Percentiles rank a stretch among this genome's conserved stretches.
phyloP scores from a whole-genome alignment of 176 grass and related monocot species.

The Calamus simplicifolius region DNA sequence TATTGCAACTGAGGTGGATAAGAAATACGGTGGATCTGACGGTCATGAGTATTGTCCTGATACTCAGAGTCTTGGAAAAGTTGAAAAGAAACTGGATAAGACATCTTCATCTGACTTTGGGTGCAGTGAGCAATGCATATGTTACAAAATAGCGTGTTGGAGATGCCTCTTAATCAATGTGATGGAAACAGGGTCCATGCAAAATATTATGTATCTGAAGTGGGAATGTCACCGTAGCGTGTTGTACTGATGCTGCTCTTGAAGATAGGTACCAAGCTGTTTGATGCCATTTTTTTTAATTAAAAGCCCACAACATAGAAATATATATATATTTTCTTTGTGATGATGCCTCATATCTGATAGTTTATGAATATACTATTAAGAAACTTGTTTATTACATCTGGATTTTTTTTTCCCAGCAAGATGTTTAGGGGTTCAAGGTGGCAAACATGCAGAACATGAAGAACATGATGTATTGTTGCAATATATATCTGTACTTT shows the following conservation, averaged over 20 bases:
- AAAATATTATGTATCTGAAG: conserved; percentile 48
- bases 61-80: conserved; percentile 10
- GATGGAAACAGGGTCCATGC: conserved; percentile 39
- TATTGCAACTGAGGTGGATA: conserved; percentile 11
- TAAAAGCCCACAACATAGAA: too few species aligned
- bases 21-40: conserved; percentile 11
- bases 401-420: conserved; percentile 32
- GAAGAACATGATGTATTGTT: conserved; percentile 64
- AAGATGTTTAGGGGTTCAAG: conserved; percentile 37
- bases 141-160: conserved; percentile 56
- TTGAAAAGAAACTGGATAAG: background rate
- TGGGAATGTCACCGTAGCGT: conserved; percentile 29
- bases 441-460: conserved; percentile 35
- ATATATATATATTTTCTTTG: background rate
- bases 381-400: background rate
- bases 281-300: background rate
- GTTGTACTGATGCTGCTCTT: conserved; percentile 45
- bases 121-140: conserved; percentile 16
- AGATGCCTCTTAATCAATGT: conserved; percentile 43
- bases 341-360: background rate
- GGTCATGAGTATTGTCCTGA: conserved; percentile 12
- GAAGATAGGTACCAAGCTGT: conserved; percentile 60
- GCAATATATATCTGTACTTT: conserved; percentile 55
- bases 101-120: conserved; percentile 8
- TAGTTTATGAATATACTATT: background rate